Conservation (phyloP, 345 rosid species). For the Heritiera fomes region DNA sequence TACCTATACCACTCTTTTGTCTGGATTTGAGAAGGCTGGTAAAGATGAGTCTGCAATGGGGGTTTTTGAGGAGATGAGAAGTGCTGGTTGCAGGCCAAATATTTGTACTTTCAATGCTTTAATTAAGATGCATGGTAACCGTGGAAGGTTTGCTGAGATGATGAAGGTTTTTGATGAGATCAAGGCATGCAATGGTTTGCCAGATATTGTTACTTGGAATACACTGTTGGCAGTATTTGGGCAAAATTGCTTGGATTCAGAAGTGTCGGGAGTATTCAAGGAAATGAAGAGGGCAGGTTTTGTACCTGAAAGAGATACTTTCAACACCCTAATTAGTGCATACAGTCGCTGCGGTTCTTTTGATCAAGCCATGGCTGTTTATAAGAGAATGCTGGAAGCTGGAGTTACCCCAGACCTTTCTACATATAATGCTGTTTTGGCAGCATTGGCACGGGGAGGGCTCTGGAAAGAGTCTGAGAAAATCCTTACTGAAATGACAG, state of each 20-base stretch:
- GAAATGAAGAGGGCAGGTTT: slow-evolving; percentile 99
- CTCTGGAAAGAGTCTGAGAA: slow-evolving; percentile 94
- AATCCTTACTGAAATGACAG: slow-evolving; percentile 77
- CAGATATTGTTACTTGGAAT: slow-evolving; percentile 94
- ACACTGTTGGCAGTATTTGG: slow-evolving; percentile 91
- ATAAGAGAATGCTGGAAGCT: slow-evolving; percentile 83
- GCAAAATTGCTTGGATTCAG: slow-evolving; percentile 84
- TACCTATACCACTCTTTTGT: slow-evolving; percentile 90
- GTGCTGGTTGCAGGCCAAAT: slow-evolving; percentile 73
- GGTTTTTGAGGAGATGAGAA: slow-evolving; percentile 83
- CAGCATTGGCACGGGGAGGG: slow-evolving; percentile 95
- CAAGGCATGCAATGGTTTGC: slow-evolving; percentile 55
- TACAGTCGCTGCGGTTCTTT: slow-evolving; percentile 89
- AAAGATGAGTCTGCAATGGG: slow-evolving; percentile 77
- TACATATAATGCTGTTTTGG: slow-evolving; percentile 86
- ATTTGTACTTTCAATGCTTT: slow-evolving; percentile 93
- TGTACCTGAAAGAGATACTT: slow-evolving; percentile 89
- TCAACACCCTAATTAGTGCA: slow-evolving; percentile 83
- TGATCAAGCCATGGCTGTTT: slow-evolving; percentile 84
- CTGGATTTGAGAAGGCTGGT: slow-evolving; percentile 86
- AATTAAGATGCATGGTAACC: slow-evolving; percentile 89
- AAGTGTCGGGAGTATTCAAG: slow-evolving; percentile 86
- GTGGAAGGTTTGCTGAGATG: slow-evolving; percentile 87
- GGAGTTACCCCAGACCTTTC: slow-evolving; percentile 88
- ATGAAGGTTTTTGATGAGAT: slow-evolving; percentile 93